A percentile compares a stretch with the other conserved stretches of the same genome.
Conservation (phyloP, 2,329 filamentous ascomycete species). For the Colletotrichum zoysiae region DNA sequence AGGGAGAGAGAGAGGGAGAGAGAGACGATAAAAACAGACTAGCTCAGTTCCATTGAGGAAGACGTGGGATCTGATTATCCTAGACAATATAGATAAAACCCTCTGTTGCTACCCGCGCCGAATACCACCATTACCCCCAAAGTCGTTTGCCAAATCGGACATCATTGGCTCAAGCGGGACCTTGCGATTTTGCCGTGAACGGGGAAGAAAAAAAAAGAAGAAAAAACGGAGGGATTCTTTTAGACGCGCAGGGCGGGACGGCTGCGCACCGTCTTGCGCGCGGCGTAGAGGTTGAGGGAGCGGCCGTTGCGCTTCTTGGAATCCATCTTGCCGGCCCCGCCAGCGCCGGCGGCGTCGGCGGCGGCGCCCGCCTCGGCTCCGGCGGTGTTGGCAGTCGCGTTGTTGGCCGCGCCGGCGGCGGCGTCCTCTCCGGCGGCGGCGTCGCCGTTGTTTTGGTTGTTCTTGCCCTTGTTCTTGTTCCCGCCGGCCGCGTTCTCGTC, state of each 20-base stretch:
- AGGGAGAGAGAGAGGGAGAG: too few relatives aligned
- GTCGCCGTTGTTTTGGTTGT: background rate
- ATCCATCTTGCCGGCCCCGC: background rate
- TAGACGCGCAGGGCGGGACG: conserved; percentile 13
- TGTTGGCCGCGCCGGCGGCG: background rate
- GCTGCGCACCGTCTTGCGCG: conserved; percentile 1
- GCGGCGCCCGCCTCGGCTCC: background rate
- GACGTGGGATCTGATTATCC: background rate
- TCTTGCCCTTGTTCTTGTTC: too few relatives aligned
- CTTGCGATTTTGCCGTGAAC: too few relatives aligned
- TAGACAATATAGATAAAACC: background rate
- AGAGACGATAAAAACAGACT: too few relatives aligned
- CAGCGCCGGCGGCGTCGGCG: background rate
- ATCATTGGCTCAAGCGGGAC: background rate
- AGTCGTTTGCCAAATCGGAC: too few relatives aligned
- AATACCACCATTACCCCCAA: too few relatives aligned
- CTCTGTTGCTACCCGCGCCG: background rate
- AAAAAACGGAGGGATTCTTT: background rate
- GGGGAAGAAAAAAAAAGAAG: too few relatives aligned
- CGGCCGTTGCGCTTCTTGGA: conserved; percentile 20
- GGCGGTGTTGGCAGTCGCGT: background rate
- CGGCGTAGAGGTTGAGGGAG: conserved; percentile 6
- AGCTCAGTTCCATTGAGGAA: too few relatives aligned
- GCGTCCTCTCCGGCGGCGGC: background rate
- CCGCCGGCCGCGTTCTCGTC: too few relatives aligned